phyloP scores from a whole-genome alignment of 148 eudicot species.

The Camellia sinensis region DNA sequence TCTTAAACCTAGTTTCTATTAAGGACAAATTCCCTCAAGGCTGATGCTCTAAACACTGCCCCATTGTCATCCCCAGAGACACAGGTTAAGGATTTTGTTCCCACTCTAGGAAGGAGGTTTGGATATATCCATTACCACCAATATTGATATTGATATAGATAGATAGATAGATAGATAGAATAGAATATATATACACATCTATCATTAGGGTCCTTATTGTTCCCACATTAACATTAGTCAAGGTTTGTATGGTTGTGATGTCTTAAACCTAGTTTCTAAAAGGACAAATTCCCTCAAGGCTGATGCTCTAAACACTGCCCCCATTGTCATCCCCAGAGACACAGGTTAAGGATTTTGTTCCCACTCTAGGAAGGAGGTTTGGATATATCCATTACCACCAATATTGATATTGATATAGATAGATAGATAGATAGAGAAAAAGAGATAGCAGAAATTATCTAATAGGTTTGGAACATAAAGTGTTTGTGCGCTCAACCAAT shows the following conservation, averaged over 20 bases:
- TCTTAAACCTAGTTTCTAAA: neutral
- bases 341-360: neutral
- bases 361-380: too few relatives aligned
- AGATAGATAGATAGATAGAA: too few relatives aligned
- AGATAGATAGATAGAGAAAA: too few relatives aligned
- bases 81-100: neutral
- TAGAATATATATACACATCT: too few relatives aligned
- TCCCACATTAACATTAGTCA: slow-evolving; percentile 20
- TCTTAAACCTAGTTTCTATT: neutral
- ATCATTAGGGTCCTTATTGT: neutral
- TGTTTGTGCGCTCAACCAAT: too few relatives aligned
- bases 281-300: neutral
- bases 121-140: slow-evolving; percentile 11
- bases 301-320: neutral
- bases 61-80: neutral
- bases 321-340: neutral
- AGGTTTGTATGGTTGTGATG: slow-evolving; percentile 15
- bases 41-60: neutral
- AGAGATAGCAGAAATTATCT: too few relatives aligned
- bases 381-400: too few relatives aligned
- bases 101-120: neutral
- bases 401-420: too few relatives aligned
- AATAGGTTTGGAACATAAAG: too few relatives aligned
- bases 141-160: neutral
- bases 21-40: neutral